Conservation (phyloP, 352 stramenopile genomes). For the Thraustotheca clavata region DNA sequence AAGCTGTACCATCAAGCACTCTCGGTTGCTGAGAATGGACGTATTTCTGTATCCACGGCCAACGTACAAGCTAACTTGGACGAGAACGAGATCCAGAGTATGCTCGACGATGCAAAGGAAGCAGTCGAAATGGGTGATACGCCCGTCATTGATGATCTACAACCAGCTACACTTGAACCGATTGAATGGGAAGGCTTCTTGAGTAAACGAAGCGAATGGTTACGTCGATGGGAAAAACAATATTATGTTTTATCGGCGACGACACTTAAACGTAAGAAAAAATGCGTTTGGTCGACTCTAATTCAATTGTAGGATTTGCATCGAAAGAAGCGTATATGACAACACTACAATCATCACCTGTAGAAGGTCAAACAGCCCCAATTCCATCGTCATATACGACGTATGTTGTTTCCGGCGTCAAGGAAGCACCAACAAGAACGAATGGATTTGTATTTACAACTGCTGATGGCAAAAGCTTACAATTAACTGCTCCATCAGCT, state of each 20-base stretch:
- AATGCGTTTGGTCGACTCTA: neutral
- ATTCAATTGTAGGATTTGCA: constrained; percentile 30
- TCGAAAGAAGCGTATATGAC: constrained; percentile 79
- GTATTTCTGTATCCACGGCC: constrained; percentile 5
- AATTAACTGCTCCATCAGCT: constrained; percentile 59
- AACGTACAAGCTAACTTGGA: too few species aligned
- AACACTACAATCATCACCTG: constrained; percentile 40
- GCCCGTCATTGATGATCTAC: neutral
- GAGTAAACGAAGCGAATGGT: constrained; percentile 71
- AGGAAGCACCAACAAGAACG: constrained; percentile 65
- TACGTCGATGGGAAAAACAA: constrained; percentile 71
- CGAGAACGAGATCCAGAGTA: constrained; percentile 6
- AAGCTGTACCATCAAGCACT: constrained; percentile 65
- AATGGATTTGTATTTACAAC: constrained; percentile 86
- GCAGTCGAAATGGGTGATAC: constrained; percentile 6
- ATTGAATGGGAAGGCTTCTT: constrained; percentile 80
- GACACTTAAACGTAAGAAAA: constrained; percentile 44
- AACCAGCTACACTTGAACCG: constrained; percentile 29
- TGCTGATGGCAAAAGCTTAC: constrained; percentile 78
- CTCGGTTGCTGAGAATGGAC: constrained; percentile 1
- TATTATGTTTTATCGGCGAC: constrained; percentile 84
- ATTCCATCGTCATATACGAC: neutral
- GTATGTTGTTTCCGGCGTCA: constrained; percentile 74
- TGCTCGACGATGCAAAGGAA: constrained; percentile 7
- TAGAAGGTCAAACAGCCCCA: constrained; percentile 26